Evolutionary conservation across 148 eudicot species (phyloP).

Genomic region (Amaranthus cruentus): DNA sequence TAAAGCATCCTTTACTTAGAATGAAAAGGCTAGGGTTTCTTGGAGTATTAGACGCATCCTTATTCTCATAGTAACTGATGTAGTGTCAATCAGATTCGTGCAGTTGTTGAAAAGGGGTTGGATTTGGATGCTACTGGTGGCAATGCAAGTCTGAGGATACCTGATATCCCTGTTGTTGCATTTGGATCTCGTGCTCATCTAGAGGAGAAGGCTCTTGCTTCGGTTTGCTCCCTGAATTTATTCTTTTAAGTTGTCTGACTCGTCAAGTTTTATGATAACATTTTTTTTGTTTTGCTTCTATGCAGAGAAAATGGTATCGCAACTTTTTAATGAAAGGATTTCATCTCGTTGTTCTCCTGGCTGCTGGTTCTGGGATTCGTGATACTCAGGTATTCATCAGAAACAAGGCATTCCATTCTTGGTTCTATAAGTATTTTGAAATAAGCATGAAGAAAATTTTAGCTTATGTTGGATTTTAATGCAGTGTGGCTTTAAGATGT

Average conservation of each 20-base stretch:
- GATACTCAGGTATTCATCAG: neutral
- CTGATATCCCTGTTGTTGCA: constrained; percentile 57
- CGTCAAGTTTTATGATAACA: constrained; percentile 9
- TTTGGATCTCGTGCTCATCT: constrained; percentile 92
- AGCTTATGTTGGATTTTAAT: constrained; percentile 19
- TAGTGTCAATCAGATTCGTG: constrained; percentile 51
- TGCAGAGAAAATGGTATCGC: constrained; percentile 97
- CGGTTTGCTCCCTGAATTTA: constrained; percentile 34
- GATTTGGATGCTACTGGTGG: constrained; percentile 25
- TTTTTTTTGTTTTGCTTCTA: constrained; percentile 6
- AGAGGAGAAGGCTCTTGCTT: constrained; percentile 74
- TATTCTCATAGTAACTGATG: constrained; percentile 31
- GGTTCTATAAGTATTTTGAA: neutral
- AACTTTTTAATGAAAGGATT: constrained; percentile 98
- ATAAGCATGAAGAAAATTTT: neutral
- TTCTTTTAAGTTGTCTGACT: constrained; percentile 3
- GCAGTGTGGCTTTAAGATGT: constrained; percentile 99
- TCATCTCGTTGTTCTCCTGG: constrained; percentile 88
- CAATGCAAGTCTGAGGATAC: constrained; percentile 32
- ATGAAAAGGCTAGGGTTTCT: constrained; percentile 14
- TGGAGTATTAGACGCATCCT: constrained; percentile 18
- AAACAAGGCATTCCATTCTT: neutral
- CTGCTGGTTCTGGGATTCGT: constrained; percentile 94
- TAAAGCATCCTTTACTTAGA: constrained; percentile 6
- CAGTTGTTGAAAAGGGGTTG: constrained; percentile 50